Evolutionary conservation across 768 basidiomycete species (phyloP), one percentile per base, ranked within the genome.

Genomic region (Calocybe cyanea): DNA sequence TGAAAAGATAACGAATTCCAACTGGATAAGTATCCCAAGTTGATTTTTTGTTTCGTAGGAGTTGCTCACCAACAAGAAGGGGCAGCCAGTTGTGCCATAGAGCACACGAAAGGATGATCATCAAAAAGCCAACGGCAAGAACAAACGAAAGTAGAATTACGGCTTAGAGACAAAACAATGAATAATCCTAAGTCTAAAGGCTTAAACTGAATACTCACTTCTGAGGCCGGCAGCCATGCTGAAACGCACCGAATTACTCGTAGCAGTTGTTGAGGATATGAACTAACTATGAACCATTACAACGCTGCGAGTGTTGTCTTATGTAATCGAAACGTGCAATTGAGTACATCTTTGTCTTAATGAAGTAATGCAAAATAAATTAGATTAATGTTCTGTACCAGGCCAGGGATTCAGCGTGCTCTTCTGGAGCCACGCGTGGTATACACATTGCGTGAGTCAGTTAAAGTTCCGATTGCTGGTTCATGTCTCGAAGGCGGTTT

Each of bases 81-180:
- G 96, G 96, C 17, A 98, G 75, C 96, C 96, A 99, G 64, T 99
- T 99, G 11, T 81, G 70, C 85, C 87, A 98, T 23, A 98, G 71
- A 6, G 96, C 96, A 63, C 96, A 98, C 1, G 92, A 92, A 18
- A 99, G 83, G 64, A 99, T 99, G 60, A 98, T 90, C 60, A 98
- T 80, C 47, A 99, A 71, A 72, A 99, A 99, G n/a, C 96, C 96
- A 13, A 95, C 78, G 5, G 96, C 96, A 40, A 99, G 85, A 43
- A 97, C 91, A 68, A 99, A 97, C 1, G 96, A 94, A 37, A 99
- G 83, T 43, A 97, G 76, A 57, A 98, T 93, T 53, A 98, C 93
- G 60, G 92, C 94, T 97, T 28, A 6, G 25, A 28, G n/a, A 28
- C 25, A 28, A 61, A 38, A 52, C 14, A 33, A 18, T 41, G 38